Percentiles rank a stretch among this genome's conserved stretches.
These are phyloP conservation scores for Starmerella stellata DNA, from an alignment of 805 yeast species.

Conservation along the genomic window DNA sequence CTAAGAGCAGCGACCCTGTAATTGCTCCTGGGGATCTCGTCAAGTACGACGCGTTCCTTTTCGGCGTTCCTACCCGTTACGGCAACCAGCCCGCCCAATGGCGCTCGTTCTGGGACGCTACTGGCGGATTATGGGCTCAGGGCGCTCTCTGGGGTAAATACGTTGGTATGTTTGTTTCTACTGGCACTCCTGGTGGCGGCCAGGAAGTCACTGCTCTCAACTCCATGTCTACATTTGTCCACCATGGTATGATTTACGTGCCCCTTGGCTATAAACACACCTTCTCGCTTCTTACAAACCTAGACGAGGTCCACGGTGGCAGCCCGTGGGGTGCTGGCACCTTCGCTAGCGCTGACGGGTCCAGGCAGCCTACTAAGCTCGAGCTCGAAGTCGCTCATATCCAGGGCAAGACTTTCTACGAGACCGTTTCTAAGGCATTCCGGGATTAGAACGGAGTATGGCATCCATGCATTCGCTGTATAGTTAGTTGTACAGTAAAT, in stretches of 20 bases:
- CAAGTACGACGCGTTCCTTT: slow-evolving; percentile 53
- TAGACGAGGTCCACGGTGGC: slow-evolving; percentile 60
- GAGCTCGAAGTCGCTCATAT: slow-evolving; percentile 45
- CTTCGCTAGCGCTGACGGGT: slow-evolving; percentile 57
- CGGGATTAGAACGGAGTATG: too few species aligned
- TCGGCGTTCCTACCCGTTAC: slow-evolving; percentile 67
- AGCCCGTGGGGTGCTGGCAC: slow-evolving; percentile 82
- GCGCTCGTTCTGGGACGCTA: slow-evolving; percentile 55
- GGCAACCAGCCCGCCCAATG: slow-evolving; percentile 65
- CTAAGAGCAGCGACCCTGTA: slow-evolving; percentile 30
- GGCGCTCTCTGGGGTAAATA: slow-evolving; percentile 57
- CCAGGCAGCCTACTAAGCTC: slow-evolving; percentile 44
- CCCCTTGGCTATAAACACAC: slow-evolving; percentile 56
- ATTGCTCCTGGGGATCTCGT: slow-evolving; percentile 39
- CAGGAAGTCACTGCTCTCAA: slow-evolving; percentile 53
- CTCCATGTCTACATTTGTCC: slow-evolving; percentile 41
- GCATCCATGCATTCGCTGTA: too few species aligned
- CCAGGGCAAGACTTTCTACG: slow-evolving; percentile 53
- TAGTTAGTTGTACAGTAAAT: too few species aligned
- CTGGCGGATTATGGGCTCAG: slow-evolving; percentile 59
- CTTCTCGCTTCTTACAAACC: slow-evolving; percentile 36
- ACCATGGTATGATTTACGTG: slow-evolving; percentile 60
- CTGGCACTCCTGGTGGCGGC: slow-evolving; percentile 64
- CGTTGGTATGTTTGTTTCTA: slow-evolving; percentile 52
- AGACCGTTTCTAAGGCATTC: slow-evolving; percentile 22